Percentiles rank a stretch among this genome's conserved stretches.
These are phyloP conservation scores for Dorcoceras hygrometricum DNA, from an alignment of 257 asterid genomes.

Conservation along the genomic window DNA sequence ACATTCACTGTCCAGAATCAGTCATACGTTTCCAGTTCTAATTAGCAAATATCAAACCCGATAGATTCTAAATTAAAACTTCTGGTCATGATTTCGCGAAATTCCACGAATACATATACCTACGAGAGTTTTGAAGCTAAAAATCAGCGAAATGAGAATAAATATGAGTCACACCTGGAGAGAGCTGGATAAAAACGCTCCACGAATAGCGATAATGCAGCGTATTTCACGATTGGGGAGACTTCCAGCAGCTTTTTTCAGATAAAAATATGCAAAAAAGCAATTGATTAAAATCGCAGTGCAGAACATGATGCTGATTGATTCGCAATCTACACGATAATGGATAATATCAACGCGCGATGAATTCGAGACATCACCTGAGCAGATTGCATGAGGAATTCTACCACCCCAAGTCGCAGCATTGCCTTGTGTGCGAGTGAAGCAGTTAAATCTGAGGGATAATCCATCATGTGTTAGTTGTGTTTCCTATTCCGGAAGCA, in stretches of 20 bases:
- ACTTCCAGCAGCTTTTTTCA: slow-evolving; percentile 41
- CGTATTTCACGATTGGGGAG: slow-evolving; percentile 68
- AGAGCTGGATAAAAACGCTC: slow-evolving; percentile 77
- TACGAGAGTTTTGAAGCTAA: neutral
- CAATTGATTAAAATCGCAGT: neutral
- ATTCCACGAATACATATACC: slow-evolving; percentile 9
- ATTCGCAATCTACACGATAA: neutral
- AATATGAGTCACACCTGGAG: slow-evolving; percentile 31
- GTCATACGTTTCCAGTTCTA: neutral
- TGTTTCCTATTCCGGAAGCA: too few species aligned
- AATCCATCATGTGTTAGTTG: too few species aligned
- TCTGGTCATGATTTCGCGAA: neutral
- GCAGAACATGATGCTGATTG: neutral
- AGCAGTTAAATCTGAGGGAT: too few species aligned
- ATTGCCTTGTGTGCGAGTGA: neutral
- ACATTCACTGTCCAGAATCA: neutral
- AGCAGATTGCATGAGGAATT: slow-evolving; percentile 49
- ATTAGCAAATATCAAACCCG: neutral
- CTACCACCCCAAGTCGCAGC: slow-evolving; percentile 37
- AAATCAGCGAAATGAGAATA: neutral
- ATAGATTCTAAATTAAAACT: neutral
- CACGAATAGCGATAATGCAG: slow-evolving; percentile 66
- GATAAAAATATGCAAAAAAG: neutral
- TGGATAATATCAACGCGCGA: neutral
- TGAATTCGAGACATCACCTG: slow-evolving; percentile 23